These are phyloP conservation scores for Goffeauzyma gilvescens DNA, from an alignment of 768 basidiomycete species.

Conservation along the genomic window DNA sequence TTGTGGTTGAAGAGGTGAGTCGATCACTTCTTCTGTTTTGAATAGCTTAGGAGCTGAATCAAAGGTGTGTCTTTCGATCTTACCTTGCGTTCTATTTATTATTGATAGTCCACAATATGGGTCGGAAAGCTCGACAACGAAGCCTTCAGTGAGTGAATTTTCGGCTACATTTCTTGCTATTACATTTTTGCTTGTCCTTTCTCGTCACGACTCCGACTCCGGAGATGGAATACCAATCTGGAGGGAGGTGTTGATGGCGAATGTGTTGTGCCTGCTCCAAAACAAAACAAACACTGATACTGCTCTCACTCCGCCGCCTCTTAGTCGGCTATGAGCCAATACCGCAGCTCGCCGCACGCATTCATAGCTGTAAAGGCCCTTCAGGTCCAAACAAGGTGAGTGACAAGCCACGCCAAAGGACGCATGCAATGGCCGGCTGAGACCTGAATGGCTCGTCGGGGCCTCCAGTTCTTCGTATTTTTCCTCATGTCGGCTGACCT, in stretches of 20 bases:
- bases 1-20: background rate
- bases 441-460: background rate
- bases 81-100: background rate
- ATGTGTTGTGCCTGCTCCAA: too few relatives aligned
- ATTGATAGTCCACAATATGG: constrained; percentile 41
- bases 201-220: too few relatives aligned
- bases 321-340: constrained; percentile 68
- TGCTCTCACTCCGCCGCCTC: too few relatives aligned
- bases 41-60: background rate
- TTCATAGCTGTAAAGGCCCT: constrained; percentile 60
- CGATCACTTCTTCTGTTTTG: background rate
- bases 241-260: too few relatives aligned
- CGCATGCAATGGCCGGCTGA: background rate
- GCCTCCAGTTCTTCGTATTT: background rate
- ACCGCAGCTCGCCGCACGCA: constrained; percentile 46
- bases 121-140: constrained; percentile 74
- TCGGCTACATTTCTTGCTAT: background rate
- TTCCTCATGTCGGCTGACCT: background rate
- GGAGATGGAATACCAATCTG: too few relatives aligned
- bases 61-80: background rate
- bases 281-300: too few relatives aligned
- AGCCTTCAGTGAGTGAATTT: constrained; percentile 49
- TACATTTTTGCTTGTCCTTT: background rate
- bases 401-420: background rate
- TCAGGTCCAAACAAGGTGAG: constrained; percentile 75